Evolutionary conservation across 768 basidiomycete species (phyloP).

Genomic region (Coprinopsis sp.): DNA sequence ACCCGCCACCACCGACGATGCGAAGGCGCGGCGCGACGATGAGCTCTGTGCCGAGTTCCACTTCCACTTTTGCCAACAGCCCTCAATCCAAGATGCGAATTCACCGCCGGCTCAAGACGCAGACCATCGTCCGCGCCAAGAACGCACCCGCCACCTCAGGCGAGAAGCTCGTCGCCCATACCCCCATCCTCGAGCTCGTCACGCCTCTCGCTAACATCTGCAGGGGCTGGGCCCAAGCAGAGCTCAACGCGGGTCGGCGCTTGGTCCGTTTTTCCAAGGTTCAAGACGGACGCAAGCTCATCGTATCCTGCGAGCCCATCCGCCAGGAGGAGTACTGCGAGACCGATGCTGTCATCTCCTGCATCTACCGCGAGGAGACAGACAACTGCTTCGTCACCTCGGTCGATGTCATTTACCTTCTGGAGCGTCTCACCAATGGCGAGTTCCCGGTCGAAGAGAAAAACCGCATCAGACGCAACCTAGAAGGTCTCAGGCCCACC

Average conservation of each 20-base stretch:
- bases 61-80: conserved; percentile 38
- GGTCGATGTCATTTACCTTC: conserved; percentile 91
- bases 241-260: conserved; percentile 65
- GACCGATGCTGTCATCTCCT: conserved; percentile 83
- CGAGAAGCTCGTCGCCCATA: conserved; percentile 42
- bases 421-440: conserved; percentile 72
- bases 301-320: conserved; percentile 75
- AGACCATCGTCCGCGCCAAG: conserved; percentile 40
- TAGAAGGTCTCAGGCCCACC: conserved; percentile 87
- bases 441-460: conserved; percentile 94
- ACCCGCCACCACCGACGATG: conserved; percentile 18
- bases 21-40: conserved; percentile 32
- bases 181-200: conserved; percentile 56
- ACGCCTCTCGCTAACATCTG: conserved; percentile 54
- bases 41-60: conserved; percentile 28
- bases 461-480: conserved; percentile 90
- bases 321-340: conserved; percentile 67
- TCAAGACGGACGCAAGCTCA: conserved; percentile 72
- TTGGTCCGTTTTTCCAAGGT: conserved; percentile 83
- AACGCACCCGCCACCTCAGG: conserved; percentile 24
- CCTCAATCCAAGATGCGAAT: conserved; percentile 33
- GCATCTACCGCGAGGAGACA: conserved; percentile 81
- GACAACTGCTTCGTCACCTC: conserved; percentile 87
- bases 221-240: conserved; percentile 57
- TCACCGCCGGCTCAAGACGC: conserved; percentile 40